phyloP scores from a whole-genome alignment of 257 asterid genomes.

The Ballota nigra region DNA sequence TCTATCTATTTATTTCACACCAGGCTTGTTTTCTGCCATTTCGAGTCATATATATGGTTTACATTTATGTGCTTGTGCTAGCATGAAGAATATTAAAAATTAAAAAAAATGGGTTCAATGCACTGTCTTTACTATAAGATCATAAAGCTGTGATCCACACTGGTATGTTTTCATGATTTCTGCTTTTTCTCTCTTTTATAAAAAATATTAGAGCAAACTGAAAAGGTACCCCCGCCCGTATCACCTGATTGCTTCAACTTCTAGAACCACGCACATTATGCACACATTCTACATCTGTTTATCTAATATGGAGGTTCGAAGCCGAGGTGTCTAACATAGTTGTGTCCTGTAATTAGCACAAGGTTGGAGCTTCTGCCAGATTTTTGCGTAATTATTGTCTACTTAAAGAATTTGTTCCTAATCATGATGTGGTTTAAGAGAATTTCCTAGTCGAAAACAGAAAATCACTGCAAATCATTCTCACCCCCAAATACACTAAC shows the following conservation, averaged over 20 bases:
- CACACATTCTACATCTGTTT: constrained; percentile 12
- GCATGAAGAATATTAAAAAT: no score
- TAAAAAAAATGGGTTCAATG: no score
- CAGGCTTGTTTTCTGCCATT: background rate
- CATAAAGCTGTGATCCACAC: no score
- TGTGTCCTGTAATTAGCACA: constrained; percentile 67
- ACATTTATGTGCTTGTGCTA: no score
- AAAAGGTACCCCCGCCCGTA: background rate
- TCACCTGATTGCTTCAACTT: constrained; percentile 5
- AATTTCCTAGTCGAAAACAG: background rate
- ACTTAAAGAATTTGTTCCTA: constrained; percentile 1
- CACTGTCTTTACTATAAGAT: no score
- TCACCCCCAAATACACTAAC: no score
- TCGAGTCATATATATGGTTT: background rate
- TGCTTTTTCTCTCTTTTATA: no score
- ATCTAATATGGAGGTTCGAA: constrained; percentile 62
- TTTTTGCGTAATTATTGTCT: constrained; percentile 3
- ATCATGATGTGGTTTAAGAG: no score
- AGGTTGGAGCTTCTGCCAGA: constrained; percentile 46
- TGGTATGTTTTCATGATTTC: no score
- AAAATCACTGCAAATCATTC: no score
- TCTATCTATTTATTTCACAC: no score
- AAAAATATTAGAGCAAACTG: background rate
- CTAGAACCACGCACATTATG: background rate
- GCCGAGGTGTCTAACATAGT: constrained; percentile 93